phyloP scores from a whole-genome alignment of 352 stramenopile genomes.

The Bremia lactucae region DNA sequence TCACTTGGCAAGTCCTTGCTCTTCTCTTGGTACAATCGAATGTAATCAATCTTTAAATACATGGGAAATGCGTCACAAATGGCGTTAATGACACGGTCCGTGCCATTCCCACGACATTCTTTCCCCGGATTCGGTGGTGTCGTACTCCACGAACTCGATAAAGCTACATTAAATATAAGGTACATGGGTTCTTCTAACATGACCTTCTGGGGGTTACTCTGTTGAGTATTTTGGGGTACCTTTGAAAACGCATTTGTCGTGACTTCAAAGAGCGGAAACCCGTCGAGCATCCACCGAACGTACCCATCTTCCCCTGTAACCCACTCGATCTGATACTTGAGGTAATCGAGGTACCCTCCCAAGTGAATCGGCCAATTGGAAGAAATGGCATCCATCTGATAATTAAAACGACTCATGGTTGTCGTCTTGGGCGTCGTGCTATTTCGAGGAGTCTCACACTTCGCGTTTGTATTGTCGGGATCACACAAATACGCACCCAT shows the following conservation, averaged over 20 bases:
- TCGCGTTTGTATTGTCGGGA: constrained; percentile 33
- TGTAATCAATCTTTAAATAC: constrained; percentile 85
- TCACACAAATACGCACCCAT: constrained; percentile 41
- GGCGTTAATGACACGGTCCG: constrained; percentile 31
- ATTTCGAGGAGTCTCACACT: constrained; percentile 38
- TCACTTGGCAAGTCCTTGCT: constrained; percentile 19
- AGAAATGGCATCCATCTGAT: constrained; percentile 57
- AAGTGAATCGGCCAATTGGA: constrained; percentile 51
- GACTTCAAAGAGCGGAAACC: constrained; percentile 45
- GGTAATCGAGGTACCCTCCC: constrained; percentile 34
- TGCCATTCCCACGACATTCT: constrained; percentile 40
- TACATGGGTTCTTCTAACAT: constrained; percentile 60
- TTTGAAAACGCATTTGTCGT: constrained; percentile 33
- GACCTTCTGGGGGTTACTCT: constrained; percentile 43
- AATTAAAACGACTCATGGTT: constrained; percentile 60
- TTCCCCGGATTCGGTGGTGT: constrained; percentile 31
- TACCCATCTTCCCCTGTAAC: constrained; percentile 39
- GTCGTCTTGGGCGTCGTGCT: constrained; percentile 27
- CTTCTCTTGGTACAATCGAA: constrained; percentile 63
- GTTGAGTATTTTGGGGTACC: constrained; percentile 25
- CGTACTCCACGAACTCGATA: constrained; percentile 34
- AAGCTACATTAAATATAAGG: constrained; percentile 49
- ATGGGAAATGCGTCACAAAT: constrained; percentile 75
- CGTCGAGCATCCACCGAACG: constrained; percentile 44
- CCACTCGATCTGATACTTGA: constrained; percentile 55